Evolutionary conservation across 495 filamentous ascomycete genomes (phyloP).

Genomic region (Tuber aestivum): DNA sequence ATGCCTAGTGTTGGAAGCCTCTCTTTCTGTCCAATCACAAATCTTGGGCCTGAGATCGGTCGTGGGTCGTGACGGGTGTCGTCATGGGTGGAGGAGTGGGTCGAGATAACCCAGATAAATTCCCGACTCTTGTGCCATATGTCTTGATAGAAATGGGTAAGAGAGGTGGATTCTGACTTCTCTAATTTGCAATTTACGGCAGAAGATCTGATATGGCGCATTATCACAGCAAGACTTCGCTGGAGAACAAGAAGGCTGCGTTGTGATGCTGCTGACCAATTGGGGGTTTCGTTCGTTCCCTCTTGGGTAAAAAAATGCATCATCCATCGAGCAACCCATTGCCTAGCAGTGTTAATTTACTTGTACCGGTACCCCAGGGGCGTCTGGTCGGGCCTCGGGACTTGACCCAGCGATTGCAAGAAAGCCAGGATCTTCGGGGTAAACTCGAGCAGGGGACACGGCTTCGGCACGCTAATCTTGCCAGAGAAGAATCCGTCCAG

Average conservation of each 20-base stretch:
- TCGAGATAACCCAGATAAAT: neutral
- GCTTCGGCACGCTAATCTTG: neutral
- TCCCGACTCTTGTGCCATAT: neutral
- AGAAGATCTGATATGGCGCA: slow-evolving; percentile 30
- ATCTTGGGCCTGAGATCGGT: neutral
- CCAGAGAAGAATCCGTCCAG: neutral
- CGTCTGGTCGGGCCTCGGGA: slow-evolving; percentile 22
- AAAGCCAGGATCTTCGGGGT: slow-evolving; percentile 8
- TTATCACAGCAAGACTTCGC: slow-evolving; percentile 17
- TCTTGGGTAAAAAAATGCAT: slow-evolving; percentile 4
- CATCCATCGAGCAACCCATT: slow-evolving; percentile 10
- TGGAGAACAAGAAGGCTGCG: slow-evolving; percentile 8
- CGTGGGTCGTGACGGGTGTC: neutral
- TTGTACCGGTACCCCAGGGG: neutral
- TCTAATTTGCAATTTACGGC: slow-evolving; percentile 31
- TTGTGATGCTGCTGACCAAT: slow-evolving; percentile 16
- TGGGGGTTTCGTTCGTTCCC: neutral
- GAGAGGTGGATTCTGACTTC: slow-evolving; percentile 32
- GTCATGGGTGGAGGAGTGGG: neutral
- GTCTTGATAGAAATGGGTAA: slow-evolving; percentile 13
- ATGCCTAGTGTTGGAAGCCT: neutral
- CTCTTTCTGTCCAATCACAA: neutral
- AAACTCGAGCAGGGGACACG: neutral
- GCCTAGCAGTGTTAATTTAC: slow-evolving; percentile 26
- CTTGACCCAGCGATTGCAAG: slow-evolving; percentile 18